phyloP scores from a whole-genome alignment of 2,329 filamentous ascomycete genomes.

The Nannizziopsis arthrosporioides region DNA sequence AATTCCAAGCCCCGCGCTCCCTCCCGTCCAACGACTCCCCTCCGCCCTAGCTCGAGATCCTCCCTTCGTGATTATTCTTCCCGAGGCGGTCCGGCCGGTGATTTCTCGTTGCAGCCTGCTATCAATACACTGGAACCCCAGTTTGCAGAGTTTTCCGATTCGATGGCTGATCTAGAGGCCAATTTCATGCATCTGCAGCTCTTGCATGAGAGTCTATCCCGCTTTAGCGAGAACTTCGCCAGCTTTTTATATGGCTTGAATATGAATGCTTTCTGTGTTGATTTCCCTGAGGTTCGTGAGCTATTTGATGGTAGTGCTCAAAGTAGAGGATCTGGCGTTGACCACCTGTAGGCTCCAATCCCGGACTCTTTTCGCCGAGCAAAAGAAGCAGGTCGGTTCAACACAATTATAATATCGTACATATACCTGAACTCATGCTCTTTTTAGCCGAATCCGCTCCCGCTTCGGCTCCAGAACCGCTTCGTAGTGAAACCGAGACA shows the following conservation, averaged over 20 bases:
- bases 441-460: conserved; percentile 1
- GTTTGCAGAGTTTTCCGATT: conserved; percentile 86
- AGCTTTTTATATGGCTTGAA: conserved; percentile 92
- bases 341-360: conserved; percentile 55
- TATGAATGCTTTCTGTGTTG: conserved; percentile 98
- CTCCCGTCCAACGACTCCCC: conserved; percentile 78
- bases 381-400: conserved; percentile 32
- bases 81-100: conserved; percentile 23
- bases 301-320: background rate
- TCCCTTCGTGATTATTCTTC: conserved; percentile 67
- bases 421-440: background rate
- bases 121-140: conserved; percentile 76
- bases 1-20: conserved; percentile 50
- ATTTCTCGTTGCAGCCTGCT: conserved; percentile 43
- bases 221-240: conserved; percentile 93
- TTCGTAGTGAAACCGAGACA: conserved; percentile 35
- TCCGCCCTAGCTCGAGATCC: conserved; percentile 78
- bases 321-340: background rate
- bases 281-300: conserved; percentile 71
- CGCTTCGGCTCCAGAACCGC: conserved; percentile 20
- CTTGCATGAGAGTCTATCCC: conserved; percentile 85
- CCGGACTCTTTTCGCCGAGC: conserved; percentile 67
- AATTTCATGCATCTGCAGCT: conserved; percentile 96
- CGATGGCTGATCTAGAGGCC: conserved; percentile 87
- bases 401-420: background rate